Percentiles rank a stretch among this genome's conserved stretches.
phyloP scores from a whole-genome alignment of 257 asterid species.

The Euphrasia confusa region DNA sequence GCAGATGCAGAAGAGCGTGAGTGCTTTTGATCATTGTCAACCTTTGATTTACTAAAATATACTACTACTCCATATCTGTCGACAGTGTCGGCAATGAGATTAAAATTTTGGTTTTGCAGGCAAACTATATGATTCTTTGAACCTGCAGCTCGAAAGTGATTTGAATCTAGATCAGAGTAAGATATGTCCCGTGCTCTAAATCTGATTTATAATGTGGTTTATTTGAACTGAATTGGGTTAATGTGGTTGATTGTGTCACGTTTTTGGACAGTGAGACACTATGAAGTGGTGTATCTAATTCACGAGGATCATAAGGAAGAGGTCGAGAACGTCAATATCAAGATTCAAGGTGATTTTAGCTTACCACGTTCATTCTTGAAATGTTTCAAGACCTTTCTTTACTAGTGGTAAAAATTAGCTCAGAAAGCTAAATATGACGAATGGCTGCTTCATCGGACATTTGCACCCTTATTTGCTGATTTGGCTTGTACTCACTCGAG shows the following conservation, averaged over 20 bases:
- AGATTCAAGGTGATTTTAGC: conserved; percentile 64
- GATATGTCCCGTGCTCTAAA: conserved; percentile 20
- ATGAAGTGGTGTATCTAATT: conserved; percentile 87
- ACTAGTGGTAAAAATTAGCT: no score
- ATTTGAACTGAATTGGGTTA: conserved; percentile 1
- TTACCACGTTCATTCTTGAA: neutral
- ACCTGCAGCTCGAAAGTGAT: conserved; percentile 72
- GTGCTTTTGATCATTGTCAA: no score
- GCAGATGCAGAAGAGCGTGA: conserved; percentile 59
- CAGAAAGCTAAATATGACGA: no score
- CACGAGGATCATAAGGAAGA: conserved; percentile 76
- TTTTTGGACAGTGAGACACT: conserved; percentile 71
- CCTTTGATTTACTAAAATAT: no score
- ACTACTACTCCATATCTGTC: no score
- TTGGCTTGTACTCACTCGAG: no score
- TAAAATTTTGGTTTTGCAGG: conserved; percentile 38
- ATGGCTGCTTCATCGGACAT: no score
- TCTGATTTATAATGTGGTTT: neutral
- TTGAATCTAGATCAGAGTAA: conserved; percentile 61
- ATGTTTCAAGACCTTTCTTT: no score
- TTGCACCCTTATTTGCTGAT: no score
- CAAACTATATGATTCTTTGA: conserved; percentile 59
- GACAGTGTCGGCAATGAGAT: no score
- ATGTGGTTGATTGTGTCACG: neutral
- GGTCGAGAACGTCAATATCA: conserved; percentile 69